These are phyloP conservation scores for Penicillium thymicola DNA, from an alignment of 2,329 filamentous ascomycete species.

Conservation along the genomic window DNA sequence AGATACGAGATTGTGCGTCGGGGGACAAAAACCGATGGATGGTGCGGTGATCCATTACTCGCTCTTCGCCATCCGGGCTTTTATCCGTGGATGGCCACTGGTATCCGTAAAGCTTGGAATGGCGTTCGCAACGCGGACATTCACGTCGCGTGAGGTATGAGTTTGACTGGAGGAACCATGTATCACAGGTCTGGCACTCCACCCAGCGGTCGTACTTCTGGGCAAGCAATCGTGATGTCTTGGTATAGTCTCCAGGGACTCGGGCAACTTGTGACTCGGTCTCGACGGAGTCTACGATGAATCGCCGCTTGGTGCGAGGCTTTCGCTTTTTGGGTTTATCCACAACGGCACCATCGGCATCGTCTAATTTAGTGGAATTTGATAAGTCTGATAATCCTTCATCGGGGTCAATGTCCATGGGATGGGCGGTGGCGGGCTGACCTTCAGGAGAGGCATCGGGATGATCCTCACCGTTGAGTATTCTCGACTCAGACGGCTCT, in stretches of 20 bases:
- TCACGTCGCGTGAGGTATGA: constrained; percentile 81
- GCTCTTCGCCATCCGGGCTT: constrained; percentile 67
- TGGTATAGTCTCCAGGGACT: constrained; percentile 74
- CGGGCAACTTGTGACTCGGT: constrained; percentile 44
- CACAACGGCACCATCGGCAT: constrained; percentile 19
- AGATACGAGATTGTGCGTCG: constrained; percentile 58
- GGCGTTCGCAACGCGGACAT: constrained; percentile 89
- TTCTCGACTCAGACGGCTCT: neutral
- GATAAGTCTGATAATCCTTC: constrained; percentile 28
- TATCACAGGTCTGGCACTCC: constrained; percentile 77
- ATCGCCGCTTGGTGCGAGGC: constrained; percentile 24
- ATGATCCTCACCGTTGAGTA: constrained; percentile 7
- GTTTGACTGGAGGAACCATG: constrained; percentile 81
- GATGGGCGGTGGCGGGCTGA: constrained; percentile 6
- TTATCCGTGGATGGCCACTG: constrained; percentile 94
- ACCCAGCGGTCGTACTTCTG: constrained; percentile 81
- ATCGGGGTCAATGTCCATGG: constrained; percentile 17
- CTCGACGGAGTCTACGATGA: constrained; percentile 39
- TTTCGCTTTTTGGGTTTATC: constrained; percentile 21
- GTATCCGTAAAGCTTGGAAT: constrained; percentile 93
- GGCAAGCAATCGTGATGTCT: constrained; percentile 71
- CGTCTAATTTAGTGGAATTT: constrained; percentile 28
- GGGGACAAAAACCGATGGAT: constrained; percentile 79
- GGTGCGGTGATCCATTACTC: constrained; percentile 77
- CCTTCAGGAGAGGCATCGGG: constrained; percentile 12